phyloP scores from a whole-genome alignment of 805 yeast species.

The Debaryomyces hansenii region DNA sequence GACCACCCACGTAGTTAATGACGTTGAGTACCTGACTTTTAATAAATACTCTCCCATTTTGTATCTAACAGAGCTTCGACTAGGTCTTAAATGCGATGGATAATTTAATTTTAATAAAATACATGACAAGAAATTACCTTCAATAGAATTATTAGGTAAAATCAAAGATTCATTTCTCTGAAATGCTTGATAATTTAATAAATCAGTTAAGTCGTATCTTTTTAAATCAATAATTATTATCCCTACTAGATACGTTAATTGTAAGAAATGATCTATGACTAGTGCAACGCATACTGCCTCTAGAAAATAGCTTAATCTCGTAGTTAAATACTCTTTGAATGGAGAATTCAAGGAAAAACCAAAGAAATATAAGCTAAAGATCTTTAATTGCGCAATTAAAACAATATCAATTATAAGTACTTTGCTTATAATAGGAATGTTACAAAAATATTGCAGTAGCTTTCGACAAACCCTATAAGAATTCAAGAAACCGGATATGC shows the following conservation, averaged over 20 bases:
- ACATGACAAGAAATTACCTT: conserved; percentile 26
- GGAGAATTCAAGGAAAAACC: not conserved
- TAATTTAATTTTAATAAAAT: conserved; percentile 17
- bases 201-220: conserved; percentile 59
- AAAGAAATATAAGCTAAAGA: not conserved
- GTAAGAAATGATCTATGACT: conserved; percentile 60
- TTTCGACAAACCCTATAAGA: not conserved
- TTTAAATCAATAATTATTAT: conserved; percentile 67
- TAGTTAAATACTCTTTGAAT: not conserved
- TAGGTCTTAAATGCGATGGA: conserved; percentile 13
- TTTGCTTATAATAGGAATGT: not conserved
- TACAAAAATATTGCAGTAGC: not conserved
- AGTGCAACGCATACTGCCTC: conserved; percentile 40
- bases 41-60: conserved; percentile 33
- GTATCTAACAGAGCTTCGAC: conserved; percentile 21
- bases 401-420: not conserved
- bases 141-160: conserved; percentile 19
- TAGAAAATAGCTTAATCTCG: conserved; percentile 1
- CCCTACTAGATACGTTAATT: conserved; percentile 63
- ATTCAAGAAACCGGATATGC: not conserved
- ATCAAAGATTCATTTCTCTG: not conserved
- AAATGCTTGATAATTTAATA: conserved; percentile 23
- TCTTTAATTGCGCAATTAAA: conserved; percentile 4
- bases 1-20: conserved; percentile 29
- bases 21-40: conserved; percentile 37